Base-by-base conservation (phyloP, 129 eudicot genomes). In the Ambrosia artemisiifolia region DNA sequence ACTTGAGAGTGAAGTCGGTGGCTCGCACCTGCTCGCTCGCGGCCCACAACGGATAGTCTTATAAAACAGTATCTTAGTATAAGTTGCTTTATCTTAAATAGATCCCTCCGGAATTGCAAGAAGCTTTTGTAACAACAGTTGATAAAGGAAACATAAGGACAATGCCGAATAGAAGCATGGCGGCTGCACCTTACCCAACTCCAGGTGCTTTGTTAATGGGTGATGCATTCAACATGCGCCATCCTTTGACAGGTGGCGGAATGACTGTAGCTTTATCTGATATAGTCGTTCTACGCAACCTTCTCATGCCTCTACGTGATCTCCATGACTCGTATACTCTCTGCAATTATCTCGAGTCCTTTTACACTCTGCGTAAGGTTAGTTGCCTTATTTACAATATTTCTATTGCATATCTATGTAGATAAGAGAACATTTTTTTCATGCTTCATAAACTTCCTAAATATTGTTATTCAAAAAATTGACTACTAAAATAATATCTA, bases 91-190 rank as follows among this genome's bases (percentile, higher is more conserved):
- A 56, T 11, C 16, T 56, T 11, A 12, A 57, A 57, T 12, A 91
- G 95, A 81, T 91, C 61, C 97, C 97, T 73, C 79, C 79, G 5
- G 85, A 85, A 75, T 49, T 91, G 77, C 81, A 85, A n/a, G 88
- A 82, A 55, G 71, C 92, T 5, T 91, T 91, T 73, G 33, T 91
- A 17, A 72, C 89, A 34, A 82, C 97, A 66, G 74, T 91, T 62
- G 92, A 91, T 43, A 88, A 80, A 69, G 95, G 97, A 69, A 88
- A 85, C 65, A 82, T 91, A 28, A 82, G 87, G 80, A 85, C 95
- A 56, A 91, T 91, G 97, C 86, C 97, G 4, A 91, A 91, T 76
- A 85, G 97, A 84, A 91, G 97, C 86, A 91, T 91, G 97, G 95
- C 97, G 11, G 97, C 97, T 56, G 91, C 85, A 68, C 97, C 97